Percentiles rank a stretch among this genome's conserved stretches.
Conservation (phyloP, 1,139 yeast genomes). For the Trichomonascaceae sp. region DNA sequence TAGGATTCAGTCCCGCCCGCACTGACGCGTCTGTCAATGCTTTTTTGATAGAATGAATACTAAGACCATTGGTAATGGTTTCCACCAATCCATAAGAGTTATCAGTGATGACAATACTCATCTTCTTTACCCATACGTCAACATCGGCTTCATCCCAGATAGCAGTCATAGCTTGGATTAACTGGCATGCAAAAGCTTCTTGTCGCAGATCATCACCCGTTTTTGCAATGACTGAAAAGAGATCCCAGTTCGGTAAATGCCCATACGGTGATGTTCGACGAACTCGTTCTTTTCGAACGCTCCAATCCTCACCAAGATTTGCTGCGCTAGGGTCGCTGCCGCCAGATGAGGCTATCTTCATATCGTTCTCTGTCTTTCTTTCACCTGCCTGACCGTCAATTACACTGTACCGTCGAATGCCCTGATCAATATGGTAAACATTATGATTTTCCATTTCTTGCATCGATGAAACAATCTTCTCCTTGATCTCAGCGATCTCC, state of each 20-base stretch:
- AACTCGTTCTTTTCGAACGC: constrained; percentile 69
- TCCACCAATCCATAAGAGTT: constrained; percentile 89
- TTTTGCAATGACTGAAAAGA: constrained; percentile 90
- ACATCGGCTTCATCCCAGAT: constrained; percentile 69
- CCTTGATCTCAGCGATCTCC: constrained; percentile 68
- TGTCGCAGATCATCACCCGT: constrained; percentile 95
- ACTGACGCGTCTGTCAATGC: constrained; percentile 74
- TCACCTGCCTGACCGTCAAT: constrained; percentile 71
- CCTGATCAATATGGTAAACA: constrained; percentile 42
- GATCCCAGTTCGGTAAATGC: constrained; percentile 84
- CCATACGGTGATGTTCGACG: constrained; percentile 74
- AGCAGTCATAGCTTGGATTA: constrained; percentile 76
- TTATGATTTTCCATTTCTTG: constrained; percentile 66
- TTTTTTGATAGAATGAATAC: constrained; percentile 89
- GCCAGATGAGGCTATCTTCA: constrained; percentile 59
- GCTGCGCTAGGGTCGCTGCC: constrained; percentile 40
- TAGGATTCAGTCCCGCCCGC: constrained; percentile 56
- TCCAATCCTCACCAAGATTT: constrained; percentile 90
- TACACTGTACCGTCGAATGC: constrained; percentile 35
- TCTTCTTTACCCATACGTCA: constrained; percentile 83
- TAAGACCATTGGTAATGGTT: constrained; percentile 88
- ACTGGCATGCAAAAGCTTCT: constrained; percentile 95
- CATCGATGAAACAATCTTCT: constrained; percentile 82
- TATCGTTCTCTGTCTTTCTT: constrained; percentile 82
- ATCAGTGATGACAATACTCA: constrained; percentile 88